Conservation (phyloP, 331 rosid genomes). For the Telfairia occidentalis region DNA sequence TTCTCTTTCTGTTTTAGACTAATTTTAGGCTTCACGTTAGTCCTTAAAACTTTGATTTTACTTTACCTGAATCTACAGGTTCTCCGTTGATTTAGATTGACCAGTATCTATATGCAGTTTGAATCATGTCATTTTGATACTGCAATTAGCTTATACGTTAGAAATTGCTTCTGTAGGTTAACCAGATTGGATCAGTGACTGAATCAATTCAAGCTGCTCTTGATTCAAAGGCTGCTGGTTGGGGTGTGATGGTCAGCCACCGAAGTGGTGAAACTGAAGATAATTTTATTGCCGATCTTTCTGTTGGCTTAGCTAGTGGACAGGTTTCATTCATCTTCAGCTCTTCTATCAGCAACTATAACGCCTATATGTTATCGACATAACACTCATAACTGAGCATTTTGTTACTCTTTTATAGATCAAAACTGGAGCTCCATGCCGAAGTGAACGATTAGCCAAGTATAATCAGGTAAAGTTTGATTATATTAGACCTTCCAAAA, state of each 20-base stretch:
- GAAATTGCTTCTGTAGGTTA: constrained; percentile 47
- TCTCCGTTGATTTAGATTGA: neutral
- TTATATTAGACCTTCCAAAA: neutral
- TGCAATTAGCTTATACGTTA: neutral
- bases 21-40: neutral
- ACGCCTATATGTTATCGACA: neutral
- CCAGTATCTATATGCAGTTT: neutral
- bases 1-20: neutral
- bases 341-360: constrained; percentile 6
- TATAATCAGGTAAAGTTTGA: constrained; percentile 65
- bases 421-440: constrained; percentile 96
- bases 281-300: constrained; percentile 96
- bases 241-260: constrained; percentile 99
- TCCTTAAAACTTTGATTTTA: neutral
- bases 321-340: constrained; percentile 42
- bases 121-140: neutral
- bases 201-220: constrained; percentile 96
- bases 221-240: constrained; percentile 98
- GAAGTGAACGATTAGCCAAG: constrained; percentile 94
- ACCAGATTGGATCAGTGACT: constrained; percentile 92
- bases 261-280: constrained; percentile 99
- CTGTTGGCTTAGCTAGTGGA: constrained; percentile 98
- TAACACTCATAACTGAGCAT: constrained; percentile 12
- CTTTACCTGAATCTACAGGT: neutral
- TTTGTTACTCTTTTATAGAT: constrained; percentile 36